Conservation (phyloP, 345 rosid species). For the Citrus trifoliata region DNA sequence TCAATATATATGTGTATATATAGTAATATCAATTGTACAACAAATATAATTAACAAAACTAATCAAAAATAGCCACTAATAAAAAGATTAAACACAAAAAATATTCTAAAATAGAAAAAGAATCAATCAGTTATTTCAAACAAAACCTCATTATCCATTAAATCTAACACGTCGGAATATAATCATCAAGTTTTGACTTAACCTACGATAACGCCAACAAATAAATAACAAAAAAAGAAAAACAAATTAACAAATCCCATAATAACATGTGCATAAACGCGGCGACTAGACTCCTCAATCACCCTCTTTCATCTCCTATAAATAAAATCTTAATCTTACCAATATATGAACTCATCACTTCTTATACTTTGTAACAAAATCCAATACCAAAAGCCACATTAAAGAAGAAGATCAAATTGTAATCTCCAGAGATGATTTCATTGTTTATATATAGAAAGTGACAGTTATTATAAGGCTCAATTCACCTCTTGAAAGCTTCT, state of each 20-base stretch:
- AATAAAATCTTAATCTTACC: too few species aligned
- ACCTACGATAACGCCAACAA: not conserved
- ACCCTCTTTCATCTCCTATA: too few species aligned
- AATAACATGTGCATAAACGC: not conserved
- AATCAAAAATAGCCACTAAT: too few species aligned
- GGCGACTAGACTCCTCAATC: not conserved
- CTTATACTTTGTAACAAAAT: too few species aligned
- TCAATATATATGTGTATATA: too few species aligned
- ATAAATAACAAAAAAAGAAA: not conserved
- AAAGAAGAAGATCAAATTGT: not conserved
- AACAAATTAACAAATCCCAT: not conserved
- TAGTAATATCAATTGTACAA: too few species aligned
- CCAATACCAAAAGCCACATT: not conserved
- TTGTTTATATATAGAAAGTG: not conserved
- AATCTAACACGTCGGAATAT: not conserved
- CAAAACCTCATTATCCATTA: not conserved
- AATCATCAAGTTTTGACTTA: conserved; percentile 3
- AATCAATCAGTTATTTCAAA: not conserved
- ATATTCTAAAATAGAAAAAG: not conserved
- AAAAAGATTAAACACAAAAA: not conserved
- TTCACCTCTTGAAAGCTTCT: not conserved
- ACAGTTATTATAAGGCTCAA: not conserved
- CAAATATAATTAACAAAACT: too few species aligned
- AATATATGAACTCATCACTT: too few species aligned
- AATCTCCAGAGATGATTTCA: not conserved